Conservation (phyloP, 192 early-diverging fungal genomes). For the Linnemannia zychae region DNA sequence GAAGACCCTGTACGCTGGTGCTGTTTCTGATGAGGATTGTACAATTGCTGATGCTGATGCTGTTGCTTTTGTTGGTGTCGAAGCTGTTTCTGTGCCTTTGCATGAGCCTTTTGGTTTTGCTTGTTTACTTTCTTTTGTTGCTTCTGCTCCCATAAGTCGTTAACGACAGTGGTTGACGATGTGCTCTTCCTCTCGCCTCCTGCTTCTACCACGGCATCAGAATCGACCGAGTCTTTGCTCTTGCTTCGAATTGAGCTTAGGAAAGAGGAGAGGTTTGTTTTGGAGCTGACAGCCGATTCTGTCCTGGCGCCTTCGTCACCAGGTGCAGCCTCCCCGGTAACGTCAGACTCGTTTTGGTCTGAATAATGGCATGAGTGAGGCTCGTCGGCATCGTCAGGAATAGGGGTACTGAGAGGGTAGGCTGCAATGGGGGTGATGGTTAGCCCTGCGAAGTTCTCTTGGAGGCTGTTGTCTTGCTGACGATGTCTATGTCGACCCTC, state of each 20-base stretch:
- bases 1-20: not conserved
- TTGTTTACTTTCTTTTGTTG: constrained; percentile 38
- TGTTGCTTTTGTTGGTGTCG: constrained; percentile 8
- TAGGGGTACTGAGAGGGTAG: constrained; percentile 8
- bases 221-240: not conserved
- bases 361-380: not conserved
- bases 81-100: constrained; percentile 16
- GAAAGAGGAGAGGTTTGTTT: constrained; percentile 35
- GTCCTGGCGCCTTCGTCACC: not conserved
- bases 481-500: not conserved
- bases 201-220: not conserved
- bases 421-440: constrained; percentile 1
- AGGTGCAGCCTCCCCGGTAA: constrained; percentile 11
- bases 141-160: constrained; percentile 39
- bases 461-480: not conserved
- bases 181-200: not conserved
- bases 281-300: constrained; percentile 20
- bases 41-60: not conserved
- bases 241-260: constrained; percentile 21
- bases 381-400: not conserved
- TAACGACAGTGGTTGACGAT: not conserved
- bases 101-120: constrained; percentile 4
- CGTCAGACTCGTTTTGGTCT: constrained; percentile 13
- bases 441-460: not conserved
- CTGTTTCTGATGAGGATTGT: constrained; percentile 10